phyloP scores from a whole-genome alignment of 2,329 filamentous ascomycete genomes.

The Paecilomyces variotii region DNA sequence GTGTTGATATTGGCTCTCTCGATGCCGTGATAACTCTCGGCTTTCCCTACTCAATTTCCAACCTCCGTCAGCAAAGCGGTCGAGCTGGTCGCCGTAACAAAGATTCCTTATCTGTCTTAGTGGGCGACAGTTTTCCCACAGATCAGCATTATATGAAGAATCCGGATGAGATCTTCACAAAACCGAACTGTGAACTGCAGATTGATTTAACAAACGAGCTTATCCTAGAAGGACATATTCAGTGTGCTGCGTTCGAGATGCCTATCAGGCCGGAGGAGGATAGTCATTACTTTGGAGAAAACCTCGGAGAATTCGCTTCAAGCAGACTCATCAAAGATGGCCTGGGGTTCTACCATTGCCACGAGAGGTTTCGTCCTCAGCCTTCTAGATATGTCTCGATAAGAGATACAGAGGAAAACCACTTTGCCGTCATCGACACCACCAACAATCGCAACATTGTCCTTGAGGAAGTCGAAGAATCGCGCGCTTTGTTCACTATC shows the following conservation, averaged over 20 bases:
- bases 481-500: conserved; percentile 87
- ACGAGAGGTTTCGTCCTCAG: conserved; percentile 75
- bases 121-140: conserved; percentile 81
- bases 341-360: conserved; percentile 80
- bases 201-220: conserved; percentile 90
- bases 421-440: conserved; percentile 87
- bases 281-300: conserved; percentile 66
- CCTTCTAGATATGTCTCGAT: conserved; percentile 81
- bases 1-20: conserved; percentile 88
- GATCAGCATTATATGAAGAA: conserved; percentile 98
- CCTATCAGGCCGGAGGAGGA: conserved; percentile 76
- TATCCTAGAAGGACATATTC: conserved; percentile 84
- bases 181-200: conserved; percentile 79
- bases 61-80: conserved; percentile 88
- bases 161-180: conserved; percentile 82
- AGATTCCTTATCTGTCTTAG: conserved; percentile 81
- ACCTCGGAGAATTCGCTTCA: conserved; percentile 61
- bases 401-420: conserved; percentile 80
- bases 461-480: conserved; percentile 91
- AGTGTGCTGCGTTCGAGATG: conserved; percentile 94
- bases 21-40: conserved; percentile 92
- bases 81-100: conserved; percentile 86
- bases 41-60: conserved; percentile 92
- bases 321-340: conserved; percentile 68
- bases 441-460: conserved; percentile 72